Conservation (phyloP, 1,284 basidiomycete species). For the Ceratobasidium sp. region DNA sequence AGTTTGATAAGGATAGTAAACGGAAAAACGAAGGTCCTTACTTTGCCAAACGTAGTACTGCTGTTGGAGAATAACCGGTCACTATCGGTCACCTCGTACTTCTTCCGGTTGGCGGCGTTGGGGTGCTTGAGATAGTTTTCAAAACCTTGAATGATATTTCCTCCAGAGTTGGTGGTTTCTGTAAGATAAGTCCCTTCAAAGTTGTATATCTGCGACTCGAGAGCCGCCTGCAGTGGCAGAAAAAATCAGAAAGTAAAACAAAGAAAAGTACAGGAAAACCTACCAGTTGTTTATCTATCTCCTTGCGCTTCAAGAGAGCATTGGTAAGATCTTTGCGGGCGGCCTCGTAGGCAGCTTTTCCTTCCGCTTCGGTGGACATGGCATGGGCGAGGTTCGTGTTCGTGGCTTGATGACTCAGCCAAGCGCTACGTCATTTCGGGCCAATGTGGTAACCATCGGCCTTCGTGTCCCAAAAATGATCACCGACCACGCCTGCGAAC, state of each 20-base stretch:
- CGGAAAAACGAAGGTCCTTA: constrained; percentile 44
- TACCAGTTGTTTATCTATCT: constrained; percentile 74
- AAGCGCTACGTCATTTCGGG: neutral
- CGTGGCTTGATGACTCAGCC: constrained; percentile 9
- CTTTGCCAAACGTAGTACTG: constrained; percentile 74
- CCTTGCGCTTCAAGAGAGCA: constrained; percentile 71
- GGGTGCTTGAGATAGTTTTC: constrained; percentile 82
- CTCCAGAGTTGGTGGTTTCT: constrained; percentile 76
- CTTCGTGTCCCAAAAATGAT: constrained; percentile 5
- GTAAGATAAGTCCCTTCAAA: constrained; percentile 73
- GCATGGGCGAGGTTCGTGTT: neutral
- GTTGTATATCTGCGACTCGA: constrained; percentile 76
- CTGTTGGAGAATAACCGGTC: constrained; percentile 81
- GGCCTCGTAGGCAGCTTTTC: constrained; percentile 58
- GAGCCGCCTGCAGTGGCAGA: constrained; percentile 41
- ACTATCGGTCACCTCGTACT: constrained; percentile 73
- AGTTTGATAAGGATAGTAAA: neutral
- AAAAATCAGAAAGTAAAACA: neutral
- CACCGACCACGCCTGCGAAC: neutral
- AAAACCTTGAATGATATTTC: constrained; percentile 83
- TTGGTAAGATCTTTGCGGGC: constrained; percentile 73
- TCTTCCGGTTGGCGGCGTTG: constrained; percentile 61
- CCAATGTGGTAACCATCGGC: neutral
- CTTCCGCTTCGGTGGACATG: constrained; percentile 34
- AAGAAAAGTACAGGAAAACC: constrained; percentile 44